Percentiles rank a stretch among this genome's conserved stretches.
Conservation (phyloP, 768 basidiomycete species). For the Leccinum arenicola region DNA sequence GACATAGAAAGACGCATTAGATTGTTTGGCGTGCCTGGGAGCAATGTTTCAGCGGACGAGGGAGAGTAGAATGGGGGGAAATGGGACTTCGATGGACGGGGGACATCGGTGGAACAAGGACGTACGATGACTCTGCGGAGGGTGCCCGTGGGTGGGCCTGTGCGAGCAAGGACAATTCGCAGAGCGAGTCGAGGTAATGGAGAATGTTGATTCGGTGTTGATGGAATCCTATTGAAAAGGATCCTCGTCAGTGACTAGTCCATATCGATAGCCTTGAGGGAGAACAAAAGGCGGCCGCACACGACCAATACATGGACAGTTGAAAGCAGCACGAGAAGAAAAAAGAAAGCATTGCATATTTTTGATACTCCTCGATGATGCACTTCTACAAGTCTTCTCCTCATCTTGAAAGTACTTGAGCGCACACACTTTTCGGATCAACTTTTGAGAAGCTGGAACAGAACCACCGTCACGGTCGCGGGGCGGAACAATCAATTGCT, state of each 20-base stretch:
- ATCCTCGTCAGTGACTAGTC: neutral
- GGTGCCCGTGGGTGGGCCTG: conserved; percentile 45
- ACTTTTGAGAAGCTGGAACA: no score
- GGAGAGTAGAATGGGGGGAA: neutral
- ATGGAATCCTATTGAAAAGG: conserved; percentile 60
- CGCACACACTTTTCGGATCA: conserved; percentile 77
- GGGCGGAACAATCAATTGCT: neutral
- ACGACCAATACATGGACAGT: no score
- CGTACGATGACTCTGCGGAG: no score
- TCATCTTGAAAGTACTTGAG: conserved; percentile 78
- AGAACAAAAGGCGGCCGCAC: neutral
- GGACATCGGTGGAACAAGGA: neutral
- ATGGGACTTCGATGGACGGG: neutral
- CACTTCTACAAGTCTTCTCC: conserved; percentile 96
- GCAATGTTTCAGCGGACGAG: neutral
- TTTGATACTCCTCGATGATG: conserved; percentile 85
- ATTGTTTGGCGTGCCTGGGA: conserved; percentile 34
- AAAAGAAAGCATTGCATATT: conserved; percentile 39
- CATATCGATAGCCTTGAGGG: neutral
- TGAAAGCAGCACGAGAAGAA: neutral
- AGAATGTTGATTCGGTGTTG: conserved; percentile 93
- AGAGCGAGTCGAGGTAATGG: conserved; percentile 86
- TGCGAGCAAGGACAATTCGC: conserved; percentile 70
- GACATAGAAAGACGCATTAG: conserved; percentile 59
- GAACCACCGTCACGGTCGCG: no score